These are phyloP conservation scores for Aspergillus brunneoviolaceus DNA, from an alignment of 2,329 filamentous ascomycete species.

Conservation along the genomic window DNA sequence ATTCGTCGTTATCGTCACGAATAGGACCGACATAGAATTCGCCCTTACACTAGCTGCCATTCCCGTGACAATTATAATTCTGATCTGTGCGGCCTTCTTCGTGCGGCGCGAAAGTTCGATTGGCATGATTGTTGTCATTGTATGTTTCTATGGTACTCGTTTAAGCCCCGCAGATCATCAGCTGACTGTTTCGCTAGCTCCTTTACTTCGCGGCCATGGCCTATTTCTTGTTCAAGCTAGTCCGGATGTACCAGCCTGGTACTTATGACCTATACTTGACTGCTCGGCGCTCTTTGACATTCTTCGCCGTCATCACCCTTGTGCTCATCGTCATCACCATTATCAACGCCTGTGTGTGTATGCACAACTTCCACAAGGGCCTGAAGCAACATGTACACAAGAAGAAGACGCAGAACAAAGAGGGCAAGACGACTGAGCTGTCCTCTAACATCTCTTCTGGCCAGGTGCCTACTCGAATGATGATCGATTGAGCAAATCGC, in stretches of 20 bases:
- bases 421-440: constrained; percentile 45
- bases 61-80: constrained; percentile 84
- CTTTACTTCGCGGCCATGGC: constrained; percentile 85
- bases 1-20: constrained; percentile 87
- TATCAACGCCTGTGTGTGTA: constrained; percentile 80
- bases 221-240: constrained; percentile 98
- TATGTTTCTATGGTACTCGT: constrained; percentile 37
- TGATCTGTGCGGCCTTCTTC: constrained; percentile 80
- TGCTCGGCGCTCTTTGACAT: constrained; percentile 81
- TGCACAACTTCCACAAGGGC: constrained; percentile 84
- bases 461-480: constrained; percentile 44
- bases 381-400: constrained; percentile 80
- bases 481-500: constrained; percentile 40
- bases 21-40: constrained; percentile 70
- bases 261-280: constrained; percentile 66
- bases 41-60: constrained; percentile 85
- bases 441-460: constrained; percentile 34
- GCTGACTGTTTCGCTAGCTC: constrained; percentile 45
- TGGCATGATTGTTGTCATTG: constrained; percentile 76
- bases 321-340: constrained; percentile 87
- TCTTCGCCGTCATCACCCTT: constrained; percentile 92
- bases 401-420: constrained; percentile 54
- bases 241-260: constrained; percentile 80
- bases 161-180: neutral
- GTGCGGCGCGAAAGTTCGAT: constrained; percentile 76